Percentiles rank a stretch among this genome's conserved stretches.
These are phyloP conservation scores for Saccharomycopsis hybrid DNA, from an alignment of 1,139 yeast species.

Conservation along the genomic window DNA sequence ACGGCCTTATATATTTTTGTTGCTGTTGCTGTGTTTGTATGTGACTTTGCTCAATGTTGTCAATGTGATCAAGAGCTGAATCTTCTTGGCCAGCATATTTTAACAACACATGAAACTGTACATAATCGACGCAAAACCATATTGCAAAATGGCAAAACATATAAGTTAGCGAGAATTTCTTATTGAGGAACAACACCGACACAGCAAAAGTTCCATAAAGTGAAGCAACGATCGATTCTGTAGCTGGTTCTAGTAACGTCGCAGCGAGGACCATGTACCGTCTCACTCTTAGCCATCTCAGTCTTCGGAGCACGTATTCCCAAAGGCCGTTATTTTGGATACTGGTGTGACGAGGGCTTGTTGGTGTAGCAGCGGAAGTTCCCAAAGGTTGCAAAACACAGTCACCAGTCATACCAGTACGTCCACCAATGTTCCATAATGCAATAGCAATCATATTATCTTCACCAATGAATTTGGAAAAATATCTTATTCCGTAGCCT, in stretches of 20 bases:
- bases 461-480: slow-evolving; percentile 82
- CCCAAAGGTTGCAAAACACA: slow-evolving; percentile 73
- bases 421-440: slow-evolving; percentile 67
- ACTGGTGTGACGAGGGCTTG: slow-evolving; percentile 14
- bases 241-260: slow-evolving; percentile 79
- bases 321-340: slow-evolving; percentile 29
- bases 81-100: slow-evolving; percentile 29
- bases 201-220: slow-evolving; percentile 58
- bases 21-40: slow-evolving; percentile 21
- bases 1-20: slow-evolving; percentile 19
- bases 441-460: slow-evolving; percentile 91
- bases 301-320: slow-evolving; percentile 62
- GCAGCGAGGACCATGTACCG: slow-evolving; percentile 85
- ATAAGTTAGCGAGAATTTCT: slow-evolving; percentile 32
- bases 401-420: slow-evolving; percentile 77
- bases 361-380: slow-evolving; percentile 31
- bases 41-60: background rate
- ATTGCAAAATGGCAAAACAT: slow-evolving; percentile 47
- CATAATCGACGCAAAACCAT: slow-evolving; percentile 63
- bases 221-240: slow-evolving; percentile 70
- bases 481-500: slow-evolving; percentile 55
- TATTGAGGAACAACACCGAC: slow-evolving; percentile 38
- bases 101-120: slow-evolving; percentile 47
- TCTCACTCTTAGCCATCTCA: slow-evolving; percentile 85
- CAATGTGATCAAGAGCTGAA: slow-evolving; percentile 24